Evolutionary conservation across 164 flowering plant species (phyloP).

Genomic region (Tetracentron sinense): DNA sequence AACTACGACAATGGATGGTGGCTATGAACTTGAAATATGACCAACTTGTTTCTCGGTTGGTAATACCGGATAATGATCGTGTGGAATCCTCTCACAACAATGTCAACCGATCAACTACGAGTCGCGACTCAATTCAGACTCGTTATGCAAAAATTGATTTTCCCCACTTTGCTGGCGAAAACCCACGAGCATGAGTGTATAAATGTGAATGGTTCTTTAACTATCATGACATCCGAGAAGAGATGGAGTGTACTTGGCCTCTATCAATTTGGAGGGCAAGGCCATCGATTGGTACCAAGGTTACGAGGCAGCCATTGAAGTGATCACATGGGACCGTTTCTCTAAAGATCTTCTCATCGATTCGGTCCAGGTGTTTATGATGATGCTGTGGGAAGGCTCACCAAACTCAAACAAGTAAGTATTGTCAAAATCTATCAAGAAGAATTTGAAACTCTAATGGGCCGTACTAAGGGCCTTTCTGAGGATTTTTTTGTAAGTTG

Average conservation of each 20-base stretch:
- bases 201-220: not conserved
- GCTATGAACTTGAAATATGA: not conserved
- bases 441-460: too few relatives aligned
- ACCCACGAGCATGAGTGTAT: slow-evolving; percentile 1
- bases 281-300: slow-evolving; percentile 2
- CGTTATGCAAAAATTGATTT: not conserved
- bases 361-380: not conserved
- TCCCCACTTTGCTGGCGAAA: not conserved
- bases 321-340: not conserved
- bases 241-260: not conserved
- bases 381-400: not conserved
- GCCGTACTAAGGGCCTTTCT: not conserved
- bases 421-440: not conserved
- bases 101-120: not conserved
- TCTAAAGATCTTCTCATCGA: not conserved
- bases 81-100: not conserved
- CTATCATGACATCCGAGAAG: not conserved
- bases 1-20: not conserved
- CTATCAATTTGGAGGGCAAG: not conserved
- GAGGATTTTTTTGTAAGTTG: too few relatives aligned
- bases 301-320: not conserved
- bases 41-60: not conserved
- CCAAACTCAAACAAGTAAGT: not conserved
- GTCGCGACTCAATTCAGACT: not conserved
- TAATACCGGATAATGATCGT: not conserved